A percentile compares a stretch with the other conserved stretches of the same genome.
phyloP scores from a whole-genome alignment of 495 filamentous ascomycete genomes.

The Xylaria venustula region DNA sequence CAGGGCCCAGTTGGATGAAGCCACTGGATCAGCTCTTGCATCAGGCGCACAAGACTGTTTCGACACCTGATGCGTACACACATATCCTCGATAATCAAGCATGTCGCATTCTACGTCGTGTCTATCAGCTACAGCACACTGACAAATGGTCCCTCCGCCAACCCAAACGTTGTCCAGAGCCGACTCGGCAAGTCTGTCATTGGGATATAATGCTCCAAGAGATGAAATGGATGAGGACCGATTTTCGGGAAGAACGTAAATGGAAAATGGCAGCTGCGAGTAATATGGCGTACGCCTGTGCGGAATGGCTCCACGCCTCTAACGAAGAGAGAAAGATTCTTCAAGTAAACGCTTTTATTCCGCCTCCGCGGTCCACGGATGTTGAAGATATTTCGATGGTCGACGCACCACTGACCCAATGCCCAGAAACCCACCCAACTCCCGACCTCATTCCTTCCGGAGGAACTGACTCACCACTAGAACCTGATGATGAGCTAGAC shows the following conservation, averaged over 20 bases:
- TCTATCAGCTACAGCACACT: conserved; percentile 83
- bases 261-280: conserved; percentile 84
- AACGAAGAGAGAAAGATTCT: conserved; percentile 61
- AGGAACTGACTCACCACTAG: conserved; percentile 48
- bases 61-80: conserved; percentile 71
- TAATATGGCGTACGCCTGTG: conserved; percentile 75
- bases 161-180: conserved; percentile 74
- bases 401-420: conserved; percentile 24
- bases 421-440: conserved; percentile 50
- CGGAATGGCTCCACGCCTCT: conserved; percentile 68
- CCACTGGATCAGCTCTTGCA: conserved; percentile 66
- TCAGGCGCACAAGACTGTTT: conserved; percentile 78
- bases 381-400: conserved; percentile 25
- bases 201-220: conserved; percentile 85
- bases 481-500: conserved; percentile 45
- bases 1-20: conserved; percentile 56
- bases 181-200: conserved; percentile 69
- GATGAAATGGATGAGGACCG: conserved; percentile 95
- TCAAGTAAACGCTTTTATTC: conserved; percentile 59
- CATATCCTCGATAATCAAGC: conserved; percentile 81
- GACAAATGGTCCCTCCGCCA: conserved; percentile 91
- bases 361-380: conserved; percentile 26
- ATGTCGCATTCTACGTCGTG: conserved; percentile 74
- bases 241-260: conserved; percentile 90
- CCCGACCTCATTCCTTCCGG: conserved; percentile 70